phyloP scores from a whole-genome alignment of 1,139 yeast species.

The Geotrichum aggregatum region DNA sequence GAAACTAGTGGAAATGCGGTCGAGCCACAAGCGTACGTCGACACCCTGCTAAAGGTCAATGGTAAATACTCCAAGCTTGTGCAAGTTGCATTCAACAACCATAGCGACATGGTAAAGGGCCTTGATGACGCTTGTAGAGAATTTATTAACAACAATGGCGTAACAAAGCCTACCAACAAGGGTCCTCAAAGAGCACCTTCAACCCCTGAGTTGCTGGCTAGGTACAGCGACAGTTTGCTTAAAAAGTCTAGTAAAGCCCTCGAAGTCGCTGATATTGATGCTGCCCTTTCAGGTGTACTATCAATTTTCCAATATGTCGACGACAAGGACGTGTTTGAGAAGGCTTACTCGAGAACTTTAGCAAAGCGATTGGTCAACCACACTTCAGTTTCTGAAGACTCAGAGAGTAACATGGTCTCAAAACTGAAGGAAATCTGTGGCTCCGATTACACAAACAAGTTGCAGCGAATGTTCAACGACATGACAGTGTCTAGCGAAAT shows the following conservation, averaged over 20 bases:
- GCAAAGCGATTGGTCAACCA: slow-evolving; percentile 86
- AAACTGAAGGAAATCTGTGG: slow-evolving; percentile 87
- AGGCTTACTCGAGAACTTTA: slow-evolving; percentile 80
- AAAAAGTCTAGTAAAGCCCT: slow-evolving; percentile 72
- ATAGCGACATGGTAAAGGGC: slow-evolving; percentile 78
- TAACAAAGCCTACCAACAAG: slow-evolving; percentile 60
- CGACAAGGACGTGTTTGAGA: slow-evolving; percentile 94
- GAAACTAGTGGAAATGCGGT: slow-evolving; percentile 44
- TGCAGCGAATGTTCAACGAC: slow-evolving; percentile 95
- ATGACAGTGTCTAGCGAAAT: slow-evolving; percentile 82
- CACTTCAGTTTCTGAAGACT: slow-evolving; percentile 74
- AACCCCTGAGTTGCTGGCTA: slow-evolving; percentile 89
- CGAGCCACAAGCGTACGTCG: slow-evolving; percentile 78
- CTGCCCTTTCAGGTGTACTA: slow-evolving; percentile 71
- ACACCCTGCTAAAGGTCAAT: slow-evolving; percentile 69
- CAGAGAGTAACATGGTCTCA: slow-evolving; percentile 83
- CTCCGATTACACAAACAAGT: slow-evolving; percentile 85
- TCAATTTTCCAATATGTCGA: slow-evolving; percentile 80
- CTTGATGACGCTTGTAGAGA: slow-evolving; percentile 83
- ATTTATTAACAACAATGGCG: slow-evolving; percentile 76
- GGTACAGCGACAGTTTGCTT: slow-evolving; percentile 78
- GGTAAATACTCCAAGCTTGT: slow-evolving; percentile 65
- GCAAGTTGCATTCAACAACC: slow-evolving; percentile 62
- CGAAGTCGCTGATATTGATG: slow-evolving; percentile 61
- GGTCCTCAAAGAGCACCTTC: slow-evolving; percentile 42